Base-by-base conservation (phyloP, 805 yeast genomes). In the Candida bentonensis region DNA sequence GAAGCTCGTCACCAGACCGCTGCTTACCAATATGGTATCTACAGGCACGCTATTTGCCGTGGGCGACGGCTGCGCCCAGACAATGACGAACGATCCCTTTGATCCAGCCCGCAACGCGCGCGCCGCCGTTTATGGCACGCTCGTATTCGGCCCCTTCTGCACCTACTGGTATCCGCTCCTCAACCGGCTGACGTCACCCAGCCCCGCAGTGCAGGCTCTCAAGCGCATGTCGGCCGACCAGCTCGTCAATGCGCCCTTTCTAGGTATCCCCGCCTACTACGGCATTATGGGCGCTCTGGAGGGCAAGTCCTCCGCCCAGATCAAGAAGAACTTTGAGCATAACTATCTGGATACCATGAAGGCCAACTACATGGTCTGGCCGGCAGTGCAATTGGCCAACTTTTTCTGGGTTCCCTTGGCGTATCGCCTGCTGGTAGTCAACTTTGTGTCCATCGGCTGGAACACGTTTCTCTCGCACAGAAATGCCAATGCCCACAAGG, bases 321-420 rank as follows among this genome's bases (percentile, higher is more conserved):
- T 78, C 15, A 55, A 59, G 43, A 46, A 51, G n/a, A 52, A 56
- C 15, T 49, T 63, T 22, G 30, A 43, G 13, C 39, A 48, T 15
- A 75, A 78, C 67, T 76, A 77, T 51, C 36, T 48, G 34, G 66
- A 70, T 3, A 84, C 94, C 0, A 61, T 86, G 39, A 50, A 64
- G 41, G 71, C 82, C n/a, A 85, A 84, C 57, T 87, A 94, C 94
- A 52, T 67, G 42, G 80, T 87, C 15, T 88, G 96, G 97, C 96
- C 96, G 0, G 63, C 74, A 0, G 79, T 87, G 54, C 96, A 88
- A 60, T 48, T 74, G 42, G 50, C 77, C 47, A 88, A 88, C 61
- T 83, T 88, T 55, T 70, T 74, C 27, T 51, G 82, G 3, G 72
- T 84, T 2, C 95, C 95, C 0, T 73, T 79, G 5, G 76, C 76